Evolutionary conservation across 1,284 basidiomycete genomes (phyloP).

Genomic region (Sparassis latifolia): DNA sequence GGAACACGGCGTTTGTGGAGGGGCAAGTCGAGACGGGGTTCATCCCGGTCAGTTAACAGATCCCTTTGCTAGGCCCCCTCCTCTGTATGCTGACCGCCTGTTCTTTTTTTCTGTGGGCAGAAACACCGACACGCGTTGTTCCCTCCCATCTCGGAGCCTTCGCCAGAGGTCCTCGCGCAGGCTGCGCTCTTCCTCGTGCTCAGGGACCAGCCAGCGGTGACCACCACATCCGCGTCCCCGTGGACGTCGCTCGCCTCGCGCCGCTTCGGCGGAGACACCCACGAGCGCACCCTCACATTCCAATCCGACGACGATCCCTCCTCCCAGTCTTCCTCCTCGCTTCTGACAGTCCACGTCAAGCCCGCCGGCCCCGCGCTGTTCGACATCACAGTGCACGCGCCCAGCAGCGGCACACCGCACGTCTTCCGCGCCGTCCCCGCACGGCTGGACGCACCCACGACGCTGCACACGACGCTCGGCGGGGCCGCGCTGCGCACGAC

Average conservation of each 20-base stretch:
- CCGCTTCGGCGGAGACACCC: constrained; percentile 70
- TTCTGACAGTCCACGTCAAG: constrained; percentile 41
- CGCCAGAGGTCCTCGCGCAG: constrained; percentile 63
- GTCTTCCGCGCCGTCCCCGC: constrained; percentile 49
- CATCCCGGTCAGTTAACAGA: constrained; percentile 53
- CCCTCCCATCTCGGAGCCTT: constrained; percentile 51
- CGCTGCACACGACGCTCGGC: constrained; percentile 44
- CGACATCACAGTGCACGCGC: constrained; percentile 44
- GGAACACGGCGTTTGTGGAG: constrained; percentile 69
- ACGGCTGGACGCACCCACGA: constrained; percentile 42
- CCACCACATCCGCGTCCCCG: constrained; percentile 35
- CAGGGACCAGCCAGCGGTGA: constrained; percentile 44
- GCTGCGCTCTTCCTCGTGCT: constrained; percentile 73
- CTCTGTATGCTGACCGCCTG: too few relatives aligned
- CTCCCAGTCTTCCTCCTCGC: constrained; percentile 8
- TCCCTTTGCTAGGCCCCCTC: background rate
- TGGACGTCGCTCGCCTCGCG: constrained; percentile 68
- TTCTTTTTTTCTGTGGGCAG: constrained; percentile 30
- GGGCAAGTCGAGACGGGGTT: constrained; percentile 93
- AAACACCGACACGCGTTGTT: constrained; percentile 79
- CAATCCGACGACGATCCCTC: constrained; percentile 40
- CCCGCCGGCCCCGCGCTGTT: constrained; percentile 38
- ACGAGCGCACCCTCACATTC: constrained; percentile 53
- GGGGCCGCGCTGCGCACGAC: constrained; percentile 47
- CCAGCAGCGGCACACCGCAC: constrained; percentile 23